Percentiles rank a stretch among this genome's conserved stretches.
Evolutionary conservation across 2,329 filamentous ascomycete species (phyloP).

Genomic region (Chaetoscypha palmicola): DNA sequence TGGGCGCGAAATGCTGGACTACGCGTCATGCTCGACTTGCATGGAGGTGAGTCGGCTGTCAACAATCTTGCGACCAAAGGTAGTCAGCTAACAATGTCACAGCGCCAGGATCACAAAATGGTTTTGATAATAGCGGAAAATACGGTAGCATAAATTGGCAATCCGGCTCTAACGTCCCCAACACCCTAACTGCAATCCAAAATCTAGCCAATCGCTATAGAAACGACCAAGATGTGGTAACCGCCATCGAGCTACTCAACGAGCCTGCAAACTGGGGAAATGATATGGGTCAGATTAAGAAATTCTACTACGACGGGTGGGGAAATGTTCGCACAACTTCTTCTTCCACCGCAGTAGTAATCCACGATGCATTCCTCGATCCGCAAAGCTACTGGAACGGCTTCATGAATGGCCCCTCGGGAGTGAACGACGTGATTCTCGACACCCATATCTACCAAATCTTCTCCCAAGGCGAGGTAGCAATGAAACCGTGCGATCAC

Average conservation of each 20-base stretch:
- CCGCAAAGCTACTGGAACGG: constrained; percentile 52
- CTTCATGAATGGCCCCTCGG: constrained; percentile 47
- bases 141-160: constrained; percentile 41
- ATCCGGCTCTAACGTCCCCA: constrained; percentile 35
- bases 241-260: constrained; percentile 38
- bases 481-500: constrained; percentile 34
- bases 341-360: constrained; percentile 43
- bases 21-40: constrained; percentile 61
- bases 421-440: constrained; percentile 34
- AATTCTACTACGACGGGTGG: constrained; percentile 47
- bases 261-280: constrained; percentile 33
- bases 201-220: constrained; percentile 35
- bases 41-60: constrained; percentile 47
- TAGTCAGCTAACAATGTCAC: neutral
- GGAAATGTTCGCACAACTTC: constrained; percentile 38
- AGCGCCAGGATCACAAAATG: constrained; percentile 57
- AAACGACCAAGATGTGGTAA: constrained; percentile 36
- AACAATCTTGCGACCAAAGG: no score
- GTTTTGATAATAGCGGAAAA: constrained; percentile 59
- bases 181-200: constrained; percentile 33
- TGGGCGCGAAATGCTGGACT: constrained; percentile 53
- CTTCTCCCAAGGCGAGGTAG: constrained; percentile 32
- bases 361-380: constrained; percentile 51
- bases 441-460: constrained; percentile 41
- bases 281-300: constrained; percentile 30